Evolutionary conservation across 176 grass and related monocot genomes (phyloP), one percentile per base, ranked within the genome.

Genomic region (Areca catechu): DNA sequence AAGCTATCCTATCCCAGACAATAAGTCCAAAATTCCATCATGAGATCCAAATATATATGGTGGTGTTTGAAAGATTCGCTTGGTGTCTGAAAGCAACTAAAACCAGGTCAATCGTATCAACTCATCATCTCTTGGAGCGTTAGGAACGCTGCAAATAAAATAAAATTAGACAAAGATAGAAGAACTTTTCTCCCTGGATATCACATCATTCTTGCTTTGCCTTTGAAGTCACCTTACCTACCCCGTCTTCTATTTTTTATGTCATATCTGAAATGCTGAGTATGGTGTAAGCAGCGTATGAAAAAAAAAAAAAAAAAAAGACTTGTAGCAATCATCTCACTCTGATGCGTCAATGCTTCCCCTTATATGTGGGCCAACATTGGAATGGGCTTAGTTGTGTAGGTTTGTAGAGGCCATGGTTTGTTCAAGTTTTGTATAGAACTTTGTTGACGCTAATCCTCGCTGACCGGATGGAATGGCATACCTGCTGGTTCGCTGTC

Each of bases 151-250:
- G 23, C n/a, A 19, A 51, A 37, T n/a, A n/a, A n/a, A n/a, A n/a
- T n/a, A 30, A n/a, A 19, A 7, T 17, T 37, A 21, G 17, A 16
- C 21, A 54, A 4, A 21, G 14, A 56, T 56, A 0, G 37, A 15
- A 15, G 7, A 30, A 7, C 51, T 53, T 16, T 14, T 50, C 25
- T 22, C 28, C 16, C 22, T n/a, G 25, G 47, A 27, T 19, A 21
- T 68, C 17, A 24, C 15, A 67, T 47, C 59, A 48, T 48, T 48
- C 59, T 20, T 7, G 4, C 28, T n/a, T 57, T 68, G 28, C 53
- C 51, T 57, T 68, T 43, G 19, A 68, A 68, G 66, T 23, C 53
- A 68, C 19, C 14, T 66, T 15, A 53, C 16, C 24, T 2, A 29
- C 49, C 18, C 34, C 4, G 3, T 47, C 59, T 12, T 43, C 34